phyloP scores from a whole-genome alignment of 75 land plant species.

The Sequoia sempervirens region DNA sequence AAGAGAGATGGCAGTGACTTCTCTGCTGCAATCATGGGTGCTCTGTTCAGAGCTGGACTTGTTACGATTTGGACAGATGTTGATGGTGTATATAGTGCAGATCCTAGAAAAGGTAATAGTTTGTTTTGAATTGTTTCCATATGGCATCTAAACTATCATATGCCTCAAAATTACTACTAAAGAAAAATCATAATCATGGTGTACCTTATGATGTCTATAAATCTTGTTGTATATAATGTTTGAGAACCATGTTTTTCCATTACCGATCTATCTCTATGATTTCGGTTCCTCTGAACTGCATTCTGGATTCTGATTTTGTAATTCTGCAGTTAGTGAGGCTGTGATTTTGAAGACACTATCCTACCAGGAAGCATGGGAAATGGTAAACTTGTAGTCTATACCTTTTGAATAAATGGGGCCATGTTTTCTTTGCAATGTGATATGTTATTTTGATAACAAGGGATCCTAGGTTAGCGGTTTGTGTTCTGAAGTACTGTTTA shows the following conservation, averaged over 20 bases:
- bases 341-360: conserved; percentile 74
- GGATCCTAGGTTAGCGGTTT: neutral
- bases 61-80: conserved; percentile 99
- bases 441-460: neutral
- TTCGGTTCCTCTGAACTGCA: neutral
- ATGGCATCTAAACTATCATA: neutral
- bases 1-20: conserved; percentile 99
- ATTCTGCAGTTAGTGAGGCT: conserved; percentile 81
- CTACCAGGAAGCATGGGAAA: conserved; percentile 99
- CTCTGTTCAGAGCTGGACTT: conserved; percentile 65
- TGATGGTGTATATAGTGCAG: conserved; percentile 98
- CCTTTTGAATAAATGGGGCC: neutral
- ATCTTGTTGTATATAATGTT: neutral
- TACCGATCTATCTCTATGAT: conserved; percentile 2
- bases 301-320: conserved; percentile 12
- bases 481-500: conserved; percentile 2
- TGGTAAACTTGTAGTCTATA: conserved; percentile 44
- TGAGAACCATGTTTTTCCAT: neutral
- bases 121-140: neutral
- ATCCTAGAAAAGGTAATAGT: conserved; percentile 87
- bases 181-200: neutral
- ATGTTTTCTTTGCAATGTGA: neutral
- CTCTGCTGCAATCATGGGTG: conserved; percentile 95
- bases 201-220: neutral
- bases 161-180: neutral